These are phyloP conservation scores for Sphenostylis stenocarpa DNA, from an alignment of 306 rosid species.

Conservation along the genomic window DNA sequence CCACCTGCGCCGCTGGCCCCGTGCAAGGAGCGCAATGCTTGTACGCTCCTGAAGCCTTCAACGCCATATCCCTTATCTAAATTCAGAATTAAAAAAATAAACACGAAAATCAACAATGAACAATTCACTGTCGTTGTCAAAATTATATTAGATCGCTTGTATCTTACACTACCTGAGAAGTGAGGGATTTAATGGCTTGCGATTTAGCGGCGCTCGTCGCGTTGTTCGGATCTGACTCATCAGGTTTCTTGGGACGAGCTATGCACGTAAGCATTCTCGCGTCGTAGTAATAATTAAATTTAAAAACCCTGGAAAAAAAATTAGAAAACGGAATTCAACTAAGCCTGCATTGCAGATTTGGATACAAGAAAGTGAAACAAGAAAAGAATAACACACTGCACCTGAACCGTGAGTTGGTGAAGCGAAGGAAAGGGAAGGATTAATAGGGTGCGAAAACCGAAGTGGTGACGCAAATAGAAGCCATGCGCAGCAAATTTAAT, in stretches of 20 bases:
- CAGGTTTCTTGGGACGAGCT: constrained; percentile 88
- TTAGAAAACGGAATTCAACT: not conserved
- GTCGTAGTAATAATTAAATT: not conserved
- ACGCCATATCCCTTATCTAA: constrained; percentile 88
- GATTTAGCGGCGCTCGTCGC: constrained; percentile 39
- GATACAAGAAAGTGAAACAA: constrained; percentile 1
- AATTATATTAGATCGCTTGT: not conserved
- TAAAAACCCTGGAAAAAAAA: constrained; percentile 2
- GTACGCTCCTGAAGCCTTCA: constrained; percentile 91
- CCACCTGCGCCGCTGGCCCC: constrained; percentile 51
- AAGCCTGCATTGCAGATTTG: constrained; percentile 10
- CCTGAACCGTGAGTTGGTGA: not conserved
- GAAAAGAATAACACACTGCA: not conserved
- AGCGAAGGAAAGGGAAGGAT: not conserved
- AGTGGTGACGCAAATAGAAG: not conserved
- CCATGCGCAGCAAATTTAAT: constrained; percentile 7
- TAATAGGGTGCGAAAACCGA: constrained; percentile 21
- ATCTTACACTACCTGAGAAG: constrained; percentile 62
- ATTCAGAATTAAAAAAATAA: not conserved
- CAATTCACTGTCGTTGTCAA: not conserved
- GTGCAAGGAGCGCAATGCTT: constrained; percentile 81
- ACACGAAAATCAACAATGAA: not conserved
- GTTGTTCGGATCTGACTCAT: constrained; percentile 58
- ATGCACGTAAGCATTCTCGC: constrained; percentile 84
- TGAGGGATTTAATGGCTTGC: constrained; percentile 73